Evolutionary conservation across 495 filamentous ascomycete genomes (phyloP), one percentile per base, ranked within the genome.

Genomic region (Penicillium verhagenii): DNA sequence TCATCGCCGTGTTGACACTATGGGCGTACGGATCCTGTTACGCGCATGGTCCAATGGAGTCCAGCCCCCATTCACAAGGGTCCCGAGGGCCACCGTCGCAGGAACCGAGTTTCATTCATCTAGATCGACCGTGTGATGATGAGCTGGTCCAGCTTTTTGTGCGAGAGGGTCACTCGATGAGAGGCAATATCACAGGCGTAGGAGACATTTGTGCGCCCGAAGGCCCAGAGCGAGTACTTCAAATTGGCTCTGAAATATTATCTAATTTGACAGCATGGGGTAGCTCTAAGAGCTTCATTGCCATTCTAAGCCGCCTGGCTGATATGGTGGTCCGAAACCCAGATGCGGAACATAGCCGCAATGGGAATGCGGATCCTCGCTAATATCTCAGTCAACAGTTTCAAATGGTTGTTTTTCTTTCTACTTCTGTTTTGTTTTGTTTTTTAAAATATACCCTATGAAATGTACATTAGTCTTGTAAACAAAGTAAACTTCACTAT

Each of bases 71-170:
- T 25, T 33, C 37, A 1, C 53, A 57, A n/a, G n/a, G 33, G 3
- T 33, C 52, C 21, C 44, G 35, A 16, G 47, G 35, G 7, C 60
- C 58, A 18, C 26, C 51, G 1, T 23, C 52, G 23, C 58, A 50
- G 1, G 63, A 65, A 33, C 65, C 72, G 5, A 70, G 59, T 16
- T 72, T 74, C 16, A 75, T 83, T 39, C 74, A 77, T 47, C 66
- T 83, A 6, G 80, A 83, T 49, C 64, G 76, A 16, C 79, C 80
- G 1, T 77, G 73, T 44, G 77, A 82, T 57, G 80, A 83, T 59
- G 79, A 82, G 51, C 63, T 82, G 5, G 77, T 80, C 10, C 79
- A 81, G 49, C 60, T 76, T 7, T 83, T 80, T 62, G 76, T 83
- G 8, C 66, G 76, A 7, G 65, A 69, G 26, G 79, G 79, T 9